phyloP scores from a whole-genome alignment of 1,284 basidiomycete genomes.

The Ceratobasidium sp. region DNA sequence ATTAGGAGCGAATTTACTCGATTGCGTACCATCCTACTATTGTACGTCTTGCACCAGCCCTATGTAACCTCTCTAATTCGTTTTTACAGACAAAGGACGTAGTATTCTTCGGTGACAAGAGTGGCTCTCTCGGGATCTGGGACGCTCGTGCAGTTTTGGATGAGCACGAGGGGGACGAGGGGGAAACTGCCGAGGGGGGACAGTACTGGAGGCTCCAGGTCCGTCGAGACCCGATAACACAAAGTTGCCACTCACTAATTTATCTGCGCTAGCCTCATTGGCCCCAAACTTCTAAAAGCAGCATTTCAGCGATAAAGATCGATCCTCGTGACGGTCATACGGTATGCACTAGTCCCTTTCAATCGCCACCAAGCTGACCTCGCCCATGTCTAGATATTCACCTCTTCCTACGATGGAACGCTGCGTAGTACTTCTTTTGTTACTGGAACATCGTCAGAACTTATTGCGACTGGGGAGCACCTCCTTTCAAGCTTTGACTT shows the following conservation, averaged over 20 bases:
- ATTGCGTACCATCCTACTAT: slow-evolving; percentile 82
- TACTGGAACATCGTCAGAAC: slow-evolving; percentile 74
- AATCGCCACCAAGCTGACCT: slow-evolving; percentile 11
- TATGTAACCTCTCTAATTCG: neutral
- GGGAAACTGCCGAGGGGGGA: slow-evolving; percentile 73
- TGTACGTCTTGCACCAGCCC: slow-evolving; percentile 40
- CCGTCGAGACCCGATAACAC: slow-evolving; percentile 82
- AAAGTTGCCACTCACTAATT: slow-evolving; percentile 80
- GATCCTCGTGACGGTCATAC: slow-evolving; percentile 78
- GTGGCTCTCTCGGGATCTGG: slow-evolving; percentile 84
- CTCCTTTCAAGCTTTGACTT: slow-evolving; percentile 78
- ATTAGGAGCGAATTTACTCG: slow-evolving; percentile 77
- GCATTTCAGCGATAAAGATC: slow-evolving; percentile 79
- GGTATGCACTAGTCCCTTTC: slow-evolving; percentile 59
- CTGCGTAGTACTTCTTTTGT: slow-evolving; percentile 73
- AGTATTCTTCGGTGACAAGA: slow-evolving; percentile 85
- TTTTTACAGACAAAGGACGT: slow-evolving; percentile 72
- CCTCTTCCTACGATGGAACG: slow-evolving; percentile 82
- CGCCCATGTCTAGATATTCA: slow-evolving; percentile 69
- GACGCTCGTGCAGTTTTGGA: slow-evolving; percentile 77
- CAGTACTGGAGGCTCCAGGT: slow-evolving; percentile 82
- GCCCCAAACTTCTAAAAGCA: slow-evolving; percentile 82
- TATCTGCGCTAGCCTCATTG: slow-evolving; percentile 74
- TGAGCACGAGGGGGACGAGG: slow-evolving; percentile 66
- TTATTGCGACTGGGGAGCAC: slow-evolving; percentile 70